Percentiles rank a stretch among this genome's conserved stretches.
Conservation (phyloP, 2,329 filamentous ascomycete genomes). For the Monilinia fructicola region DNA sequence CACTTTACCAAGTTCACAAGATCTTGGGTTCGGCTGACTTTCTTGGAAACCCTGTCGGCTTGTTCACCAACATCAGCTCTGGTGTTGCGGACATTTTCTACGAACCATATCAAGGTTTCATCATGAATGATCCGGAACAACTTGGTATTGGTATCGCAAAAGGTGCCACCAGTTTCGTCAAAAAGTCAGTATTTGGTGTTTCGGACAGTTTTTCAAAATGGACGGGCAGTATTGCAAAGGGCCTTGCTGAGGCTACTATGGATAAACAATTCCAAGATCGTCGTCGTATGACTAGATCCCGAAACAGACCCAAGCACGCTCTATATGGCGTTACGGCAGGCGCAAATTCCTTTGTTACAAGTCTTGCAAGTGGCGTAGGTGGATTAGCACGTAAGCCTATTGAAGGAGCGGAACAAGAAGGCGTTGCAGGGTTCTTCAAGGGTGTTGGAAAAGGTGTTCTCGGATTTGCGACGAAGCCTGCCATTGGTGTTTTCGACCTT, state of each 20-base stretch:
- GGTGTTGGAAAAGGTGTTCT: slow-evolving; percentile 93
- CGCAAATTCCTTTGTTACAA: slow-evolving; percentile 91
- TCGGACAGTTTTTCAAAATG: slow-evolving; percentile 97
- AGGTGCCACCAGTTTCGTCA: slow-evolving; percentile 93
- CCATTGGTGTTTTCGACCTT: slow-evolving; percentile 94
- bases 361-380: slow-evolving; percentile 88
- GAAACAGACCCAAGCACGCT: slow-evolving; percentile 95
- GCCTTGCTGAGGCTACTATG: slow-evolving; percentile 88
- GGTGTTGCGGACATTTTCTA: slow-evolving; percentile 98
- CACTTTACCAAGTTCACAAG: slow-evolving; percentile 93
- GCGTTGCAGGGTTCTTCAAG: slow-evolving; percentile 92
- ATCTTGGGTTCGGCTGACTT: slow-evolving; percentile 97
- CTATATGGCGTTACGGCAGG: slow-evolving; percentile 94
- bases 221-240: slow-evolving; percentile 95
- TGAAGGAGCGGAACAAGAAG: slow-evolving; percentile 94
- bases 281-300: slow-evolving; percentile 85
- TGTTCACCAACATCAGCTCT: slow-evolving; percentile 98
- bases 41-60: slow-evolving; percentile 91
- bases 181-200: slow-evolving; percentile 97
- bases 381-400: slow-evolving; percentile 91
- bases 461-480: slow-evolving; percentile 93
- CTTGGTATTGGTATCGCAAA: slow-evolving; percentile 94
- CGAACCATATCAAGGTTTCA: slow-evolving; percentile 96
- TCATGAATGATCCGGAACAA: slow-evolving; percentile 89
- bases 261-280: slow-evolving; percentile 99